Percentiles rank a stretch among this genome's conserved stretches.
phyloP scores from a whole-genome alignment of 257 asterid genomes.

The Knoxia roxburghii region DNA sequence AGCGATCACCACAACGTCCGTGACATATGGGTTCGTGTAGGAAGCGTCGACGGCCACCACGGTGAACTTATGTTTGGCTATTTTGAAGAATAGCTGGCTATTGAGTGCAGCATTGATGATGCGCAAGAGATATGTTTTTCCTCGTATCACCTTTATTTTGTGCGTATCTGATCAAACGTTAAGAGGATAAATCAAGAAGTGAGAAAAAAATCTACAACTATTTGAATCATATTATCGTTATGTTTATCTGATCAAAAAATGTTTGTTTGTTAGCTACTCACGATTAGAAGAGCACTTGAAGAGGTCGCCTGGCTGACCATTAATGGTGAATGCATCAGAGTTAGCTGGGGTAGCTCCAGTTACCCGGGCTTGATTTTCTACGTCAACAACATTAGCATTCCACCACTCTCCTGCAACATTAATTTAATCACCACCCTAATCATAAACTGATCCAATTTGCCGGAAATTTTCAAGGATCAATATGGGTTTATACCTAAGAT shows the following conservation, averaged over 20 bases:
- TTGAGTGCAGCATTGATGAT: slow-evolving; percentile 80
- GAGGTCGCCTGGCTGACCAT: slow-evolving; percentile 61
- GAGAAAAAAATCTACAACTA: too few species aligned
- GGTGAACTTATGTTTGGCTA: slow-evolving; percentile 55
- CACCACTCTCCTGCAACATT: slow-evolving; percentile 63
- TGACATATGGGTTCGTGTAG: slow-evolving; percentile 54
- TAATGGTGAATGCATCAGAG: slow-evolving; percentile 67
- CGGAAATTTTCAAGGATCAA: too few species aligned
- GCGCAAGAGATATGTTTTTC: slow-evolving; percentile 64
- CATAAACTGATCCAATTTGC: too few species aligned
- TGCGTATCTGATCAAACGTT: slow-evolving; percentile 34
- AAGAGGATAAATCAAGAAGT: too few species aligned
- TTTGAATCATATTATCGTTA: too few species aligned
- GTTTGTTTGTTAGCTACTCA: slow-evolving; percentile 11
- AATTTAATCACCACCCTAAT: too few species aligned
- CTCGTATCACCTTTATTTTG: slow-evolving; percentile 35
- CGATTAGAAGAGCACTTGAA: slow-evolving; percentile 57
- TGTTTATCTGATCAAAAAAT: too few species aligned
- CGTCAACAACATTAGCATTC: slow-evolving; percentile 56
- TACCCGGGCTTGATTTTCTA: slow-evolving; percentile 39
- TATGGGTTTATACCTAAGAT: slow-evolving; percentile 55
- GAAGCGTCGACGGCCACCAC: slow-evolving; percentile 68
- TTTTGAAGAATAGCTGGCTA: slow-evolving; percentile 48
- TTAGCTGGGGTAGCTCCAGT: slow-evolving; percentile 40
- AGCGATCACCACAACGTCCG: slow-evolving; percentile 56